Conservation (phyloP, 2,329 filamentous ascomycete genomes). For the Colletotrichum agaves region DNA sequence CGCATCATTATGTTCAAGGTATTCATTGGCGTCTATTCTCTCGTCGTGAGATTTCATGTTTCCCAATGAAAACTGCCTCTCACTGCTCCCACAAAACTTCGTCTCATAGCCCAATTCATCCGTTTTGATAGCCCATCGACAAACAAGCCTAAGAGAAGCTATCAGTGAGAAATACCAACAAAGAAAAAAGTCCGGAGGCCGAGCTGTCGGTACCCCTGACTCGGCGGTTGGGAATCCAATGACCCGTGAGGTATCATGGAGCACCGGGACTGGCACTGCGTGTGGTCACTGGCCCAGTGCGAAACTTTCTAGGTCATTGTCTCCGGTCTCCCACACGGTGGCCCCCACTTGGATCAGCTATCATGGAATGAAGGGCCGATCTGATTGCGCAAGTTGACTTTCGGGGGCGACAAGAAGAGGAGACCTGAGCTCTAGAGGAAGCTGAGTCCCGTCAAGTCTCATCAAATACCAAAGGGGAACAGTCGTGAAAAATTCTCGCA, state of each 20-base stretch:
- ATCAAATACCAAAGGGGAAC: not conserved
- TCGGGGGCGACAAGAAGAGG: not conserved
- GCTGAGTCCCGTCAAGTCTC: not conserved
- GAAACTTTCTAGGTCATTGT: not conserved
- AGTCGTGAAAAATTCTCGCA: not conserved
- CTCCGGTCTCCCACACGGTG: conserved; percentile 11
- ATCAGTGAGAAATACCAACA: not conserved
- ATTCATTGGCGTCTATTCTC: not conserved
- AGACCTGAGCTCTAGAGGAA: not conserved
- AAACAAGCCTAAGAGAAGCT: not conserved
- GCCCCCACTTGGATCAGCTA: conserved; percentile 23
- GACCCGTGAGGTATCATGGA: not conserved
- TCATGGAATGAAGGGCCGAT: conserved; percentile 32
- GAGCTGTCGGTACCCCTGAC: conserved; percentile 3
- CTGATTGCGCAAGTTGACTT: conserved; percentile 10
- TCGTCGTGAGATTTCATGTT: not conserved
- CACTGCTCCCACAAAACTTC: not conserved
- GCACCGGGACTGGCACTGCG: not conserved
- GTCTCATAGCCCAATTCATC: not conserved
- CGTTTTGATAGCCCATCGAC: not conserved
- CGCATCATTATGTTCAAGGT: conserved; percentile 1
- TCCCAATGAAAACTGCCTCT: not conserved
- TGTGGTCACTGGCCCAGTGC: not conserved
- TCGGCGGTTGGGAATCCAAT: conserved; percentile 12
- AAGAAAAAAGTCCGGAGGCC: conserved; percentile 2